Evolutionary conservation across 2,329 filamentous ascomycete genomes (phyloP), one percentile per base, ranked within the genome.

Genomic region (Bipolaris sorokiniana): DNA sequence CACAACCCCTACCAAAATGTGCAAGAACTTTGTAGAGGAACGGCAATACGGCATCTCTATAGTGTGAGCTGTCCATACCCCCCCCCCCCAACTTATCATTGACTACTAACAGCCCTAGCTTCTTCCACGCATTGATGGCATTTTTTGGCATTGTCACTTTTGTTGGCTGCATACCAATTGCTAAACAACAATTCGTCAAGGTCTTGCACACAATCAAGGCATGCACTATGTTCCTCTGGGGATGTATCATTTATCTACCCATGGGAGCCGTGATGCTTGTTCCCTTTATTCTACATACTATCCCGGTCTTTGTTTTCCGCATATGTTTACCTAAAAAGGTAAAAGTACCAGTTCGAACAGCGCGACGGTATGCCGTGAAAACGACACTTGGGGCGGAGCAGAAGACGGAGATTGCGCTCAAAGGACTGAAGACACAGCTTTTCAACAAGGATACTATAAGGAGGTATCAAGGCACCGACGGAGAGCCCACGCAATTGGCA

Each of bases 41-140:
- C 65, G 64, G 63, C 58, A 64, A 37, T 68, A 59, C 48, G 68
- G 68, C 2, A 31, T 71, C 37, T 31, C 56, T 11, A 1, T 69
- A 3, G 63, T 54, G 63, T 69, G 46, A 62, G 65, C 55, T 5
- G 5, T 45, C 2, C 23, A 34, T 26, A 10, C 4, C 16, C 16
- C 28, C 9, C 16, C 4, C 16, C 16, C 28, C 9, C 16, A 42
- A 18, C 9, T 28, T 10, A 10, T 0, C 11, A 31, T 11, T 18
- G 28, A 6, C 18, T 38, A 26, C 40, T 54, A 20, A 54, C n/a
- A 10, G n/a, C 20, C 7, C 37, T 10, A 56, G 40, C 20, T 49
- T 61, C 31, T 59, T 65, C 31, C 63, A 61, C 28, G 56, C 57
- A 26, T 31, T 63, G 26, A 51, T 67, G 5, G 50, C 60, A 2